Base-by-base conservation (phyloP, 305 asterid genomes). In the Ajuga reptans region DNA sequence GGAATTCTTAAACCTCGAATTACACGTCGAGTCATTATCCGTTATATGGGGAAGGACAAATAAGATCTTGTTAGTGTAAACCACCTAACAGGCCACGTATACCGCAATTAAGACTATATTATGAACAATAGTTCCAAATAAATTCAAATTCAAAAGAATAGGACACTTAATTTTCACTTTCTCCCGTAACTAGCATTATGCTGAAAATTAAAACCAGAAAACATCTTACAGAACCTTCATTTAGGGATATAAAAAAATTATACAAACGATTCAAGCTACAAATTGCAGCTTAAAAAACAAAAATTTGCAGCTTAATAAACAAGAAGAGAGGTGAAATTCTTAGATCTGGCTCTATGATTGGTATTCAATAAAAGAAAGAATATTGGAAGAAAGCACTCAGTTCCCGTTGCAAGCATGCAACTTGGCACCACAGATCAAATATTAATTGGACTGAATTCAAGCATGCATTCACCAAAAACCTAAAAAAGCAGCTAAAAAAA, bases 341-440 rank as follows among this genome's bases (percentile, higher is more conserved):
- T 16, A 49, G 51, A 51, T 67, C 64, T 47, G 39, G 51, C 29
- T 71, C 57, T 39, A 47, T 4, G 37, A 71, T 14, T 24, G 39
- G 18, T 55, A 59, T 71, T 9, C 62, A 42, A 7, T 31, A 46
- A 41, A 16, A 11, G 16, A 39, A 17, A 8, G 5, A 24, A 41
- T 31, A 62, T 72, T 33, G n/a, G 51, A 67, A 36, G 9, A 31
- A 76, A 66, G 33, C n/a, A 49, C 62, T 63, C 37, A 61, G 56
- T 64, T 50, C 36, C 66, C 64, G 66, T 53, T 41, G 6, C 66
- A 46, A 69, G 72, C 56, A 68, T 46, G 61, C 70, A 66, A 71
- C 42, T 68, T 36, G 41, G 45, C 56, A 69, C 39, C 67, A 50
- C 52, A 41, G 79, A 80, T 78, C 80, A 78, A 66, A 63, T 54